phyloP scores from a whole-genome alignment of 495 filamentous ascomycete genomes.

The Chlorociboria aeruginascens region DNA sequence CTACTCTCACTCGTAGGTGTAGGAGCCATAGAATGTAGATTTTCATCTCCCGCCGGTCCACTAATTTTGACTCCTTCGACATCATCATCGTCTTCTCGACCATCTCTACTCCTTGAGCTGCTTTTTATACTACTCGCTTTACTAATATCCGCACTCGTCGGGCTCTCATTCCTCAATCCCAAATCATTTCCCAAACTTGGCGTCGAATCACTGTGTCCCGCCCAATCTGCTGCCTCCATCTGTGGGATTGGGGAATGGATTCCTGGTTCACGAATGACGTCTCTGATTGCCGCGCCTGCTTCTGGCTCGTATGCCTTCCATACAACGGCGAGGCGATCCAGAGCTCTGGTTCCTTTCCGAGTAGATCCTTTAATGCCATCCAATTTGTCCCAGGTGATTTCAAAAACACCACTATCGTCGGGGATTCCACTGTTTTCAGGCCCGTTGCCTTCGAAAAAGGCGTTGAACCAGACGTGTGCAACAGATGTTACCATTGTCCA shows the following conservation, averaged over 20 bases:
- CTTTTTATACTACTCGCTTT: conserved; percentile 44
- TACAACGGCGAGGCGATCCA: conserved; percentile 78
- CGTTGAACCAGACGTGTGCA: conserved; percentile 93
- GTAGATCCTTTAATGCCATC: conserved; percentile 64
- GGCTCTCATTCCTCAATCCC: conserved; percentile 49
- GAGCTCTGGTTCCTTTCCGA: conserved; percentile 65
- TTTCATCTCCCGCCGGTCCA: conserved; percentile 23
- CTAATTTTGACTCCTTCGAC: conserved; percentile 22
- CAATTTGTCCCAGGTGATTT: conserved; percentile 49
- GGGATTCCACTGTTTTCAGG: conserved; percentile 42
- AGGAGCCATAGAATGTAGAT: background rate
- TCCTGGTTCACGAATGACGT: conserved; percentile 44
- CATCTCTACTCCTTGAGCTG: background rate
- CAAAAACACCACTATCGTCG: conserved; percentile 40
- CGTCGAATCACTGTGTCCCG: conserved; percentile 33
- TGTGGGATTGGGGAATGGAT: conserved; percentile 55
- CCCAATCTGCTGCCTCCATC: conserved; percentile 60
- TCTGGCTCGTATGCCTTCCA: conserved; percentile 41
- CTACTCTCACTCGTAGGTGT: conserved; percentile 5
- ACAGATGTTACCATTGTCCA: conserved; percentile 85
- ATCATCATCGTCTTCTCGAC: conserved; percentile 7
- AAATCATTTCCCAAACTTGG: conserved; percentile 44
- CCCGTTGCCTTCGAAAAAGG: conserved; percentile 78
- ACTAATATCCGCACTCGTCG: conserved; percentile 50
- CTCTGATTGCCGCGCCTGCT: conserved; percentile 16